Base-by-base conservation (phyloP, 352 stramenopile species). In the Globisporangium uncinulatum region DNA sequence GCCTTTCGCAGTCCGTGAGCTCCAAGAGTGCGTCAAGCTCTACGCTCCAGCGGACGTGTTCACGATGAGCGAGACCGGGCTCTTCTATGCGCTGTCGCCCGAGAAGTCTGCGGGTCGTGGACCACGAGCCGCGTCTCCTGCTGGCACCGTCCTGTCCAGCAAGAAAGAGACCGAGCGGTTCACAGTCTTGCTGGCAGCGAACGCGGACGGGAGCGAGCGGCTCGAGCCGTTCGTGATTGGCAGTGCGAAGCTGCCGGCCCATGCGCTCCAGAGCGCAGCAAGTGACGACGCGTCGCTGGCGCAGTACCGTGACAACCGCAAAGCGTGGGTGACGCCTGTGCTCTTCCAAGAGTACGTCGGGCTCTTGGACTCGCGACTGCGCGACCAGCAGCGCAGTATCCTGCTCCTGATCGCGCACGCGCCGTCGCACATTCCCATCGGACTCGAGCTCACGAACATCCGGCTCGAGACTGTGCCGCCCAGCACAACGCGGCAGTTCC, bases 161-260 rank as follows among this genome's bases (percentile, higher is more conserved):
- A 71, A 34, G 66, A 65, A 44, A 46, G 62, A 47, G 56, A 56
- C n/a, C 42, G 65, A 61, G 52, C 51, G 68, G 15, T 55, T 86
- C 8, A 79, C 71, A 1, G 20, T 83, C 21, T 61, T 71, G 6
- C 66, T 86, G 11, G 60, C 68, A 20, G 67, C 68, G 15, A 86
- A 86, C 46, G 69, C 73, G 17, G 75, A 86, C 41, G 73, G 66
- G 10, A 83, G 71, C 21, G 75, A 86, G 57, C 66, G 64, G 47
- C 71, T 79, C 34, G 73, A 86, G 55, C 75, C 75, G 13, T 74
- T 86, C 54, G 79, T 86, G 49, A 71, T 86, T 21, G 73, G 73
- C 1, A 59, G 52, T 0, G 39, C 61, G n/a, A 70, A 67, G 34
- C 54, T 79, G 19, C 62, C 68, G 14, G 41, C 51, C 19, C 52